These are phyloP conservation scores for Phytophthora citricola DNA, from an alignment of 352 stramenopile species.

Conservation along the genomic window DNA sequence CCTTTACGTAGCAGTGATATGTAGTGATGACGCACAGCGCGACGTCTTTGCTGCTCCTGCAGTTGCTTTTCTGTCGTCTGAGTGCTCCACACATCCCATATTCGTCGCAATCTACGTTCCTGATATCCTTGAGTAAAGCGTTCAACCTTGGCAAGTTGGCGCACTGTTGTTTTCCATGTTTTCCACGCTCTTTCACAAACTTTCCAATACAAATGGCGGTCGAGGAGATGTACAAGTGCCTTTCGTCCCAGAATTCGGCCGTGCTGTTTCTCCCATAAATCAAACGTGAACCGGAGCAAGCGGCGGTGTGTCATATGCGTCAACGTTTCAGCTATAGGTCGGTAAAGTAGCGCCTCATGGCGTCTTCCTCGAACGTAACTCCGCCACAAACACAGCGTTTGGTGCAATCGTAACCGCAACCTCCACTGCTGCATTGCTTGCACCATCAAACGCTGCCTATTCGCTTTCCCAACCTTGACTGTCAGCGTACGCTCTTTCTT, in stretches of 20 bases:
- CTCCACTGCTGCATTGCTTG: constrained; percentile 34
- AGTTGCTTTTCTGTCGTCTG: constrained; percentile 21
- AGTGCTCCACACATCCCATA: constrained; percentile 36
- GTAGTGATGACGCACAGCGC: constrained; percentile 40
- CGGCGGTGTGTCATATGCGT: constrained; percentile 8
- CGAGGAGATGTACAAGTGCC: constrained; percentile 24
- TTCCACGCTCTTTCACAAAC: constrained; percentile 29
- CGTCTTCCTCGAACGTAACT: constrained; percentile 17
- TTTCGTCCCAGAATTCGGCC: constrained; percentile 3
- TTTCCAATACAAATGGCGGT: constrained; percentile 35
- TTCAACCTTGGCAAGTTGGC: constrained; percentile 19
- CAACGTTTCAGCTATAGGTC: constrained; percentile 12
- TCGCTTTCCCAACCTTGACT: constrained; percentile 19
- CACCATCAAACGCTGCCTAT: constrained; percentile 12
- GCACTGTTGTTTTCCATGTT: constrained; percentile 22
- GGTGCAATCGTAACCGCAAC: constrained; percentile 21
- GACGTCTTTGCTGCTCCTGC: constrained; percentile 32
- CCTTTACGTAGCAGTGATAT: constrained; percentile 28
- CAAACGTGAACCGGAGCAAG: constrained; percentile 23
- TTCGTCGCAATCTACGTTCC: constrained; percentile 14
- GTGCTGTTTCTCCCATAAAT: constrained; percentile 22
- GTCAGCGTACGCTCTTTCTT: constrained; percentile 20
- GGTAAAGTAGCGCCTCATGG: constrained; percentile 16
- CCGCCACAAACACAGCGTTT: constrained; percentile 21
- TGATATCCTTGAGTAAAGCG: constrained; percentile 17